phyloP scores from a whole-genome alignment of 345 rosid genomes.

The Eutrema heterophyllum region DNA sequence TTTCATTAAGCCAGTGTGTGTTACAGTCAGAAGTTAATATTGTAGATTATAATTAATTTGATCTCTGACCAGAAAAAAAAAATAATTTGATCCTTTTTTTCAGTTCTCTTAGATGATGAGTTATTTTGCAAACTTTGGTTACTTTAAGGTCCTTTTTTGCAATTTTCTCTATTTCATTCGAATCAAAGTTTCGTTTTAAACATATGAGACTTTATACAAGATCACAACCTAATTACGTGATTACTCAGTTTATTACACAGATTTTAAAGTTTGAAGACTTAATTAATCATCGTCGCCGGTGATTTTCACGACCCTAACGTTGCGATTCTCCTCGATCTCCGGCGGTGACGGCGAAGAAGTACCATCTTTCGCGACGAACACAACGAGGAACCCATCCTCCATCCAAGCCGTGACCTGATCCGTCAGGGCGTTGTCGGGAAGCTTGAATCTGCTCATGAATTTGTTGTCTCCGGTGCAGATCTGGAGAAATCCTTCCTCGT shows the following conservation, averaged over 20 bases:
- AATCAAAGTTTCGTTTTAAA: neutral
- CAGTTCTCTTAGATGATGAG: too few relatives aligned
- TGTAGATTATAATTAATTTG: too few relatives aligned
- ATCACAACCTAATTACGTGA: neutral
- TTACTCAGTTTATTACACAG: neutral
- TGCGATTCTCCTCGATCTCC: slow-evolving; percentile 20
- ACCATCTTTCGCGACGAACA: slow-evolving; percentile 26
- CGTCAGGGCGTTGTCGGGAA: slow-evolving; percentile 16
- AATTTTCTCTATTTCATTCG: neutral
- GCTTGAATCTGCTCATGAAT: slow-evolving; percentile 35
- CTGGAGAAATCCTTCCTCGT: slow-evolving; percentile 31
- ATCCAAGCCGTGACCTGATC: slow-evolving; percentile 36
- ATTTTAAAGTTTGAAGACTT: neutral
- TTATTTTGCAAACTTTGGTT: too few relatives aligned
- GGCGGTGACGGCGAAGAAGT: neutral
- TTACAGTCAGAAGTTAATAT: too few relatives aligned
- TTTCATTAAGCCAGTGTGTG: too few relatives aligned
- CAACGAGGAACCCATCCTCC: slow-evolving; percentile 29
- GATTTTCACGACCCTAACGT: slow-evolving; percentile 32
- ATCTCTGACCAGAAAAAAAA: too few relatives aligned
- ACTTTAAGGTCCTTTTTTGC: too few relatives aligned
- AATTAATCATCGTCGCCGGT: slow-evolving; percentile 20
- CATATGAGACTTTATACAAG: too few relatives aligned
- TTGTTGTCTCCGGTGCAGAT: slow-evolving; percentile 29
- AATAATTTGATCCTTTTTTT: too few relatives aligned